Base-by-base conservation (phyloP, 495 filamentous ascomycete species). In the Xylaria grammica region DNA sequence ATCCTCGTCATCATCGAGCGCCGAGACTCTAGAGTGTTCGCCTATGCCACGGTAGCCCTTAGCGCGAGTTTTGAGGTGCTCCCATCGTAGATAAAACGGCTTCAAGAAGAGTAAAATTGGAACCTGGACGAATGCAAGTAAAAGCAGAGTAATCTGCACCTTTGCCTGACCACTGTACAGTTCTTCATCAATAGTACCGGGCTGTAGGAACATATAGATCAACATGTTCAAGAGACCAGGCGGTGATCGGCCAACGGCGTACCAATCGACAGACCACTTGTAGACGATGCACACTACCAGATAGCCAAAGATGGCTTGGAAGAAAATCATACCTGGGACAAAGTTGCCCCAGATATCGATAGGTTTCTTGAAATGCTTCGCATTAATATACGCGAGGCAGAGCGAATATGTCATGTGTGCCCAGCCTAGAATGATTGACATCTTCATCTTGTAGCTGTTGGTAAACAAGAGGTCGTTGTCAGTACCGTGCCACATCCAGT, bases 361-460 rank as follows among this genome's bases (percentile, higher is more conserved):
- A 56, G 90, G 90, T 26, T 88, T 90, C 79, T 94, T 94, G 84
- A 97, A 99, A 73, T 97, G 91, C 19, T 91, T 89, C 49, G 92
- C 92, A 68, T 99, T 99, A 82, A 96, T 84, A 74, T 90, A 93
- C 40, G 96, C 91, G 65, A 96, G 87, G 81, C 90, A 92, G 62
- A 99, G 87, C 42, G 96, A 97, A 75, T 95, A 99, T 13, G 95
- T 98, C 95, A 99, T 99, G 78, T 98, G 94, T 65, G 85, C 84
- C 95, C 95, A 99, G 54, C 95, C 95, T 69, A 99, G 81, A 62
- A 97, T 81, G 72, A 99, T 96, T 82, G 90, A 93, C 75, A 99
- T 90, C 84, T 99, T 99, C 95, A 99, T 98, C 87, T 99, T 99
- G 86, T 94, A 93, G 78, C 90, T 94, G 89, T 99, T 98, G 67